Conservation (phyloP, 2,329 filamentous ascomycete genomes). For the Colletotrichum salicis region DNA sequence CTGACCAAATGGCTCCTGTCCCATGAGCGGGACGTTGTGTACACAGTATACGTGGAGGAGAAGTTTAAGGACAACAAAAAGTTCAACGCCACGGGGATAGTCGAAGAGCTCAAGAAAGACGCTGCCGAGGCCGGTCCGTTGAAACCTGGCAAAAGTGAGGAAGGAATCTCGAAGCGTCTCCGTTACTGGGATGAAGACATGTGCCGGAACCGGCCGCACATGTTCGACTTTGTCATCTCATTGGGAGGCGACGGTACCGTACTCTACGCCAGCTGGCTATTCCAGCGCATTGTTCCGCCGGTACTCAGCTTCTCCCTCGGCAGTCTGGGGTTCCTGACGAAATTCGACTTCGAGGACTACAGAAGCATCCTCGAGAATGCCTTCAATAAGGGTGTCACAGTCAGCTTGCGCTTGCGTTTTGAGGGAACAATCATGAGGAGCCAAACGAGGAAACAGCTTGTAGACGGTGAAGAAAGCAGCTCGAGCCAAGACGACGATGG, state of each 20-base stretch:
- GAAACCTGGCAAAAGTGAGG: conserved; percentile 46
- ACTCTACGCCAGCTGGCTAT: conserved; percentile 94
- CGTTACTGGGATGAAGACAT: conserved; percentile 87
- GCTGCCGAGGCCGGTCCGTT: conserved; percentile 52
- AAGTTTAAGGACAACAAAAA: conserved; percentile 75
- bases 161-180: conserved; percentile 63
- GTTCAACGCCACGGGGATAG: conserved; percentile 78
- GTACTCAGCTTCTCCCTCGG: conserved; percentile 92
- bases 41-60: conserved; percentile 86
- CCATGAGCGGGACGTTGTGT: conserved; percentile 72
- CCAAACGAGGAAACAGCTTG: conserved; percentile 56
- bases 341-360: conserved; percentile 89
- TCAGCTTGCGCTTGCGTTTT: conserved; percentile 88
- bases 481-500: conserved; percentile 49
- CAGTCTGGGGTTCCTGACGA: conserved; percentile 93
- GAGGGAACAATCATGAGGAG: conserved; percentile 94
- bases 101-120: conserved; percentile 66
- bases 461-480: conserved; percentile 39
- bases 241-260: conserved; percentile 97
- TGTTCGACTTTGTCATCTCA: conserved; percentile 93
- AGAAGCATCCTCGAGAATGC: conserved; percentile 74
- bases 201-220: conserved; percentile 81
- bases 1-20: conserved; percentile 84
- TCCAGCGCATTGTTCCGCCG: conserved; percentile 93
- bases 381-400: conserved; percentile 85